Base-by-base conservation (phyloP, 768 basidiomycete species). In the Vishniacozyma victoriae region DNA sequence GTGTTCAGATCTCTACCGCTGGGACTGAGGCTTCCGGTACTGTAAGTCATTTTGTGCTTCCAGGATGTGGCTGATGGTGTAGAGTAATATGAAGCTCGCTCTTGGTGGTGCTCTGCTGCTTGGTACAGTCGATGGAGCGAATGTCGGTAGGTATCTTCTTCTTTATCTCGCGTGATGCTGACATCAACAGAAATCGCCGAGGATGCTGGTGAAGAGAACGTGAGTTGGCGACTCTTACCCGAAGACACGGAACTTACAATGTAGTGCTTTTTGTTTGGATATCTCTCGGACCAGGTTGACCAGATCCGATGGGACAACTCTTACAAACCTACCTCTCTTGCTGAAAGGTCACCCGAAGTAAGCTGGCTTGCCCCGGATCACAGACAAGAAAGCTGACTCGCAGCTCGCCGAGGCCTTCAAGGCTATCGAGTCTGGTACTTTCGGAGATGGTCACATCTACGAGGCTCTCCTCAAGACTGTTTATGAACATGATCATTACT, bases 1-100 rank as follows among this genome's bases (percentile, higher is more conserved):
- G 82, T 53, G 88, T 95, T 67, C 93, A 97, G 72, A 96, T 99
- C 72, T 91, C 87, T 19, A 97, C 93, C 13, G 95, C 93, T 3
- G 93, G 93, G 29, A 96, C 93, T 2, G 91, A 96, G 68, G 75
- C 74, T 19, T 69, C 67, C n/a, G 69, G 67, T 37, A 73, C 70
- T 11, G 50, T 48, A 14, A 45, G 35, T 41, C 13, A 13, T 7
- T 15, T 26, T 20, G 11, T 11, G 82, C 81, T 1, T 84, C 83
- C 26, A 85, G 84, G 33, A 85, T 82, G 5, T 27, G 12, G 48
- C 42, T 53, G 23, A 87, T 87, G 84, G 86, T 86, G 72, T 49
- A 51, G 53, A 64, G 62, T 51, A 73, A 72, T 63, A 73, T 74
- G 71, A 74, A 74, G 64, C 89, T 96, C 73, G 86, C 86, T 60